A percentile compares a stretch with the other conserved stretches of the same genome.
phyloP scores from a whole-genome alignment of 768 basidiomycete species.

The Heimioporus sp. region DNA sequence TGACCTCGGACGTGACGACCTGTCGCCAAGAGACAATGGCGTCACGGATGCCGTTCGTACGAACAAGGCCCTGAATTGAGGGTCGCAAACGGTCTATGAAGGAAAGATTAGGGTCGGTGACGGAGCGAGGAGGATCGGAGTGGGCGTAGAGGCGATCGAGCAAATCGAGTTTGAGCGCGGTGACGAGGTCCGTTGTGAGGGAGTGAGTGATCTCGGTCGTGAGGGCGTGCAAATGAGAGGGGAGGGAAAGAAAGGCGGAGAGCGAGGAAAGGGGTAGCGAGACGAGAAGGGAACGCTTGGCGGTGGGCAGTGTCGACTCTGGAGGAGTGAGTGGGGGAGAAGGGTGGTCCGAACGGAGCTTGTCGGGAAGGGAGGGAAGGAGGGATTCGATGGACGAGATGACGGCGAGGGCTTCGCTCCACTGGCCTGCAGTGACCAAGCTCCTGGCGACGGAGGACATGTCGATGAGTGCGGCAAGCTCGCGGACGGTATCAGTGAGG shows the following conservation, averaged over 20 bases:
- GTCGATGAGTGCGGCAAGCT: conserved; percentile 72
- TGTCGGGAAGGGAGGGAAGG: conserved; percentile 38
- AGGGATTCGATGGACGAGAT: conserved; percentile 65
- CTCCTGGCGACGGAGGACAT: conserved; percentile 68
- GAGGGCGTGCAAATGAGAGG: conserved; percentile 65
- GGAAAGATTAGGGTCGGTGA: conserved; percentile 36
- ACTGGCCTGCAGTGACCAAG: conserved; percentile 83
- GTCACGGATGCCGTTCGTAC: conserved; percentile 70
- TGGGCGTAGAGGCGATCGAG: conserved; percentile 45
- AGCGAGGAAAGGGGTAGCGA: conserved; percentile 65
- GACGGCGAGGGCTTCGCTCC: conserved; percentile 79
- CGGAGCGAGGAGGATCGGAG: conserved; percentile 10
- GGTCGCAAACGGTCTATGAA: conserved; percentile 68
- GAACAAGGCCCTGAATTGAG: conserved; percentile 70
- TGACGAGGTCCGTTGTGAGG: conserved; percentile 75
- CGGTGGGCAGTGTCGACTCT: conserved; percentile 1
- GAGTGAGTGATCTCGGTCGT: conserved; percentile 75
- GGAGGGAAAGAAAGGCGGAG: conserved; percentile 71
- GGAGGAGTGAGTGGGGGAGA: conserved; percentile 13
- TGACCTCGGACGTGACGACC: conserved; percentile 60
- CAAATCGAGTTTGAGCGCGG: conserved; percentile 65
- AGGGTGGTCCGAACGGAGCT: too few relatives aligned
- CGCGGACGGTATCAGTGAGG: conserved; percentile 60
- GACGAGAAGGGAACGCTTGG: conserved; percentile 31
- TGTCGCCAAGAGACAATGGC: conserved; percentile 69